Base-by-base conservation (phyloP, 2,329 filamentous ascomycete species). In the Achaetomium macrosporum region DNA sequence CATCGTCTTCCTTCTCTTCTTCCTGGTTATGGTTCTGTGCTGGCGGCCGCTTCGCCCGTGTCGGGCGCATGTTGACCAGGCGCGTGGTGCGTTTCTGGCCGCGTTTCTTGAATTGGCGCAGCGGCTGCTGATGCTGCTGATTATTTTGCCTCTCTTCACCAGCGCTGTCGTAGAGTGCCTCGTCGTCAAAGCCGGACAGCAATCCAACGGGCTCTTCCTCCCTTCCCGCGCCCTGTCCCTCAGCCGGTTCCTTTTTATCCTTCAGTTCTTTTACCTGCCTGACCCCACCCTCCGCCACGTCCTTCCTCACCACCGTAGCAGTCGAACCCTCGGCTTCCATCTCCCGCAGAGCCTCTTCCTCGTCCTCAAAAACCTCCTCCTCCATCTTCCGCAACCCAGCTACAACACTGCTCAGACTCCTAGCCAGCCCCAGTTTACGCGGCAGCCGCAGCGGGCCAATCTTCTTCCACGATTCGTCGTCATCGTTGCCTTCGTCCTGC, bases 31-130 rank as follows among this genome's bases (percentile, higher is more conserved):
- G 63, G 3, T 54, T 61, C 39, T 67, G 65, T 3, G 67, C 64
- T 15, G 66, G 57, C 19, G 77, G 75, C 36, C 82, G 76, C 62
- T 76, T 78, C 7, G 66, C 65, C 51, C 72, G 66, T 0, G 69
- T 76, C 2, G 81, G 81, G 57, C 71, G 75, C 72, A 86, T 88
- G 55, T 84, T 90, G 51, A 80, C 76, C 44, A 77, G 74, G 57
- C 84, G 76, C 3, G 88, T 92, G 51, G 87, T 89, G 56, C 88
- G 77, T 73, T 93, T 93, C 66, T 88, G 79, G 0, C 87, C 88
- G 73, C 88, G 88, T 78, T 93, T 93, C 76, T 91, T 92, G 74
- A 79, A 92, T 1, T 81, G 69, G 50, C 76, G 80, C 36, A 83
- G 66, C 2, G 83, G 83, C 12, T 77, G 52, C 17, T 60, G 58